Conservation (phyloP, 2,329 filamentous ascomycete species). For the Orbilia oligospora region DNA sequence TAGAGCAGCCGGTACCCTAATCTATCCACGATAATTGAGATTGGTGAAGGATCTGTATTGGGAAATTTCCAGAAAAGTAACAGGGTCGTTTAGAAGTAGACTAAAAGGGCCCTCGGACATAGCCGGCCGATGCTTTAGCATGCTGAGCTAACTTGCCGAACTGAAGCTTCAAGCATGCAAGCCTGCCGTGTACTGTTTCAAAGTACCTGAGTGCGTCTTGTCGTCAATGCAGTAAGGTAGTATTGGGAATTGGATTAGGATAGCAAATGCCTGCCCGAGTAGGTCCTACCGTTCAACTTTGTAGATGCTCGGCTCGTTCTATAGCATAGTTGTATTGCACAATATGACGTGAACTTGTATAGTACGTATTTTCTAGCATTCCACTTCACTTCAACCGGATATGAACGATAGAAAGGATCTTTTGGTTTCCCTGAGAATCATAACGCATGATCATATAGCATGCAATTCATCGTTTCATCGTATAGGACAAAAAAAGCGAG, state of each 20-base stretch:
- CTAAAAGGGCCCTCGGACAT: slow-evolving; percentile 12
- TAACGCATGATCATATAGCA: slow-evolving; percentile 27
- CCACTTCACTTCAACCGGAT: slow-evolving; percentile 5
- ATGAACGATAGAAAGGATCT: background rate
- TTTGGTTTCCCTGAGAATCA: slow-evolving; percentile 21
- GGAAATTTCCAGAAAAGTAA: slow-evolving; percentile 19
- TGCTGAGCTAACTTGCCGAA: background rate
- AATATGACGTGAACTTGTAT: background rate
- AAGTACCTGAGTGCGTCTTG: background rate
- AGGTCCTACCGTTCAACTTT: slow-evolving; percentile 8
- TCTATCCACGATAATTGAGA: slow-evolving; percentile 5
- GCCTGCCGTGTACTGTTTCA: background rate
- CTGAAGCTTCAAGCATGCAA: background rate
- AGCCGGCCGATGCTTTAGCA: slow-evolving; percentile 1
- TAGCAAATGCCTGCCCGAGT: background rate
- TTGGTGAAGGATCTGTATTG: slow-evolving; percentile 30
- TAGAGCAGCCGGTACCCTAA: background rate
- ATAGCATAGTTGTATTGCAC: background rate
- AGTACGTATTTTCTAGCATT: background rate
- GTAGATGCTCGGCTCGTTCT: background rate
- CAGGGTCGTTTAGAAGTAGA: slow-evolving; percentile 9
- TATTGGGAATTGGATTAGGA: slow-evolving; percentile 12
- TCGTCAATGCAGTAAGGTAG: slow-evolving; percentile 6
- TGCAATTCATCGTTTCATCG: slow-evolving; percentile 30
- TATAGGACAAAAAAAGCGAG: slow-evolving; percentile 27